Evolutionary conservation across 768 basidiomycete genomes (phyloP), one percentile per base, ranked within the genome.

Genomic region (Crepidotus variabilis): DNA sequence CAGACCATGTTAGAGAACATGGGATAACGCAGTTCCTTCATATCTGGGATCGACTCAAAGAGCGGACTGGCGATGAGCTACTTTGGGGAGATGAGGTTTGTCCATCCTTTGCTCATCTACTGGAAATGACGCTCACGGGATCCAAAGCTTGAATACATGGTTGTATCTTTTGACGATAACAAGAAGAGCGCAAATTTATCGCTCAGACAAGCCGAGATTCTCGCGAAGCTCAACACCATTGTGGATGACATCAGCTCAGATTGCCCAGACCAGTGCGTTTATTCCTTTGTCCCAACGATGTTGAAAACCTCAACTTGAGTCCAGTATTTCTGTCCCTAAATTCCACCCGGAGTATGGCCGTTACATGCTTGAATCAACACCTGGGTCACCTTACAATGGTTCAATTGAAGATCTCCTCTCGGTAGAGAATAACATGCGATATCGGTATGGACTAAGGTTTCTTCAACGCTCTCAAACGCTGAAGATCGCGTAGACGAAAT

Each of bases 271-370:
- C 74, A 81, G 88, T 89, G 69, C 62, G 86, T 72, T 16, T 21
- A 21, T 23, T 18, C 53, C 28, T 28, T 28, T 28, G 28, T 4
- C 4, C 28, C 28, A 28, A 28, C 28, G 8, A 8, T 8, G 8
- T 3, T 3, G 28, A 28, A 28, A 28, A 8, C 28, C 28, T 56
- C 47, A 56, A 51, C 47, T 46, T 39, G 39, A 32, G 39, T 48
- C 45, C 50, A 93, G 89, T 35, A 75, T 85, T 46, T 78, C 85
- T 2, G 82, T 93, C 22, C 97, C 97, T 1, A 90, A 87, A 11
- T 98, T 95, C 67, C 97, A 98, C 67, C 96, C 96, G 16, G 97
- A 99, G 72, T 99, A 98, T 75, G 97, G 97, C 39, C 83, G 95
- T 36, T 98, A 92, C 75, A 99, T 99, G 97, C 81, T 99, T 52